phyloP scores from a whole-genome alignment of 805 yeast species.

The Starmera amethionina region DNA sequence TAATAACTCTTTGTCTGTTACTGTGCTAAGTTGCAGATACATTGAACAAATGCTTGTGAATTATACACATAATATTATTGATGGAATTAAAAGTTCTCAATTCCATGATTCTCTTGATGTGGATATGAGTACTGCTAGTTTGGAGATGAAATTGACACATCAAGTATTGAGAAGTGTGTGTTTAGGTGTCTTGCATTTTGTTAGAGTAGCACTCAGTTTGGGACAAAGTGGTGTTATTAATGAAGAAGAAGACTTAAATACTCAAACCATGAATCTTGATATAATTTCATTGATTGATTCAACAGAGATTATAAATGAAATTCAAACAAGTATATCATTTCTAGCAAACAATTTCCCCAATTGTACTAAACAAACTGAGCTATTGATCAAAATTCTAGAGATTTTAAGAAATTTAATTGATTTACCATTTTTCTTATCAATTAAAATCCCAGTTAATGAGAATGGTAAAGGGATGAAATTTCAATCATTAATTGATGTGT shows the following conservation, averaged over 20 bases:
- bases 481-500: constrained; percentile 7
- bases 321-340: constrained; percentile 27
- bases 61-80: constrained; percentile 20
- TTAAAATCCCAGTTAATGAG: constrained; percentile 6
- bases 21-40: constrained; percentile 66
- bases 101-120: constrained; percentile 3
- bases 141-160: constrained; percentile 27
- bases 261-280: constrained; percentile 49
- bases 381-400: constrained; percentile 11
- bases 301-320: constrained; percentile 12
- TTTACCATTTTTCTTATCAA: constrained; percentile 9
- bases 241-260: constrained; percentile 70
- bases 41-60: constrained; percentile 48
- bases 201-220: constrained; percentile 35
- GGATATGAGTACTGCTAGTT: constrained; percentile 1
- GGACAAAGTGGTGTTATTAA: constrained; percentile 50
- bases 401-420: constrained; percentile 13
- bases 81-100: constrained; percentile 6
- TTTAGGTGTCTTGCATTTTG: constrained; percentile 43
- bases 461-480: constrained; percentile 5
- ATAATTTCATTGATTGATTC: constrained; percentile 21
- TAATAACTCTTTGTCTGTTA: constrained; percentile 66
- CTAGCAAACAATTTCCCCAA: constrained; percentile 13
- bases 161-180: constrained; percentile 40
- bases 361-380: constrained; percentile 9